Evolutionary conservation across 1,284 basidiomycete species (phyloP), one percentile per base, ranked within the genome.

Genomic region (Porodaedalea pini): DNA sequence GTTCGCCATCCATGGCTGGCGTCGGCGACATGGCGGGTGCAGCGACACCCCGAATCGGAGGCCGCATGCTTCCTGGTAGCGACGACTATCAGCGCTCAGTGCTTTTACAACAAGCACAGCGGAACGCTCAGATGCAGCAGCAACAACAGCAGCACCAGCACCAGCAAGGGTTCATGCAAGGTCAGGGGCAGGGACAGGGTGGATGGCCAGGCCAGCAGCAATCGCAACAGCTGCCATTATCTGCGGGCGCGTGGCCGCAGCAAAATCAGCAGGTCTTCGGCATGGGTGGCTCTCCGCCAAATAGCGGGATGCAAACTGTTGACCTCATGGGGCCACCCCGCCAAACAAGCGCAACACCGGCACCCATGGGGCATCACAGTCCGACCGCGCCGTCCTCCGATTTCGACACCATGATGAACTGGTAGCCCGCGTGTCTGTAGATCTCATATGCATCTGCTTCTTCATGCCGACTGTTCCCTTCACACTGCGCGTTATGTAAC

Each of bases 1-100:
- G 85, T 56, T 88, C 87, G 41, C 87, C 87, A 21, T 82, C 85
- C 17, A 85, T 88, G 56, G 74, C 37, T 23, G 49, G 44, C 17
- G 36, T 57, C 4, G 59, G 76, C 31, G 75, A 74, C 4, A 75
- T 79, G 51, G 79, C 83, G 21, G 57, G 57, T 13, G 50, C n/a
- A 4, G 54, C 45, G 72, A 81, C 80, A 45, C 78, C 82, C 36
- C 75, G 78, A 37, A 68, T 69, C 23, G 51, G 37, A 62, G 71
- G 34, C 72, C 75, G 54, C 78, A 82, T 36, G 82, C 84, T 45
- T 80, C 79, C 62, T 76, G 81, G 67, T 31, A 70, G 70, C 45
- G 68, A 66, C 31, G 68, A 69, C 40, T 70, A 67, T 54, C 67
- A 70, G 17, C 66, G 69, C 52, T 69, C 70, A 51, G 69, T 78